Evolutionary conservation across 441 rosid species (phyloP).

Genomic region (Erysimum pusillum): DNA sequence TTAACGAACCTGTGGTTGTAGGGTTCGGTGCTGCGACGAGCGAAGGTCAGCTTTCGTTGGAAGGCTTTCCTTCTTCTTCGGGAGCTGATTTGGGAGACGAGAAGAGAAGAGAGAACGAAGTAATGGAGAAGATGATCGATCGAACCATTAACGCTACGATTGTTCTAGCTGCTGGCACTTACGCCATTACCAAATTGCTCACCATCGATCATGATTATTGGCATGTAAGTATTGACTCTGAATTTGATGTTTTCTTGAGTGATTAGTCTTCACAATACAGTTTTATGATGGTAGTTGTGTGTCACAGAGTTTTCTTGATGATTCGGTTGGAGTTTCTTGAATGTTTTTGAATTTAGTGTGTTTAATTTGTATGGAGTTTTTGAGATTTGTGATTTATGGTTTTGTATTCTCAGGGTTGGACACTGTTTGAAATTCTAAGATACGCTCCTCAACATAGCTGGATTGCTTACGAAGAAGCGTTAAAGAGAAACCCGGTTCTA

Average conservation of each 20-base stretch:
- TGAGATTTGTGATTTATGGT: slow-evolving; percentile 32
- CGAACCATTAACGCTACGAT: slow-evolving; percentile 75
- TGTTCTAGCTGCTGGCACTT: slow-evolving; percentile 82
- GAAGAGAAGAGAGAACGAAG: slow-evolving; percentile 46
- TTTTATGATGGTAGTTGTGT: not conserved
- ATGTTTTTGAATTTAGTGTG: not conserved
- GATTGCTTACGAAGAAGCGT: slow-evolving; percentile 91
- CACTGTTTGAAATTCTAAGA: slow-evolving; percentile 81
- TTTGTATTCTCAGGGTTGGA: slow-evolving; percentile 77
- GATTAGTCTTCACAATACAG: not conserved
- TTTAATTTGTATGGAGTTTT: not conserved
- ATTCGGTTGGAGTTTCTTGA: slow-evolving; percentile 7
- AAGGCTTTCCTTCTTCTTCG: slow-evolving; percentile 66
- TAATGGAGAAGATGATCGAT: slow-evolving; percentile 59
- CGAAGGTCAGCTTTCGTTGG: slow-evolving; percentile 71
- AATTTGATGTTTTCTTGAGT: not conserved
- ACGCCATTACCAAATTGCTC: slow-evolving; percentile 83
- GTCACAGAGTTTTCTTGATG: not conserved
- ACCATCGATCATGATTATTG: slow-evolving; percentile 92
- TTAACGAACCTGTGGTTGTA: slow-evolving; percentile 60
- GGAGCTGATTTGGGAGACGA: slow-evolving; percentile 44
- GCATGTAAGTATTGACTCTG: slow-evolving; percentile 65
- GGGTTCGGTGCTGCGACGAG: slow-evolving; percentile 61
- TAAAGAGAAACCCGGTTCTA: slow-evolving; percentile 80
- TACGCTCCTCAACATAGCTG: slow-evolving; percentile 97